Base-by-base conservation (phyloP, 2,329 filamentous ascomycete species). In the Ophiostoma fasciatum region DNA sequence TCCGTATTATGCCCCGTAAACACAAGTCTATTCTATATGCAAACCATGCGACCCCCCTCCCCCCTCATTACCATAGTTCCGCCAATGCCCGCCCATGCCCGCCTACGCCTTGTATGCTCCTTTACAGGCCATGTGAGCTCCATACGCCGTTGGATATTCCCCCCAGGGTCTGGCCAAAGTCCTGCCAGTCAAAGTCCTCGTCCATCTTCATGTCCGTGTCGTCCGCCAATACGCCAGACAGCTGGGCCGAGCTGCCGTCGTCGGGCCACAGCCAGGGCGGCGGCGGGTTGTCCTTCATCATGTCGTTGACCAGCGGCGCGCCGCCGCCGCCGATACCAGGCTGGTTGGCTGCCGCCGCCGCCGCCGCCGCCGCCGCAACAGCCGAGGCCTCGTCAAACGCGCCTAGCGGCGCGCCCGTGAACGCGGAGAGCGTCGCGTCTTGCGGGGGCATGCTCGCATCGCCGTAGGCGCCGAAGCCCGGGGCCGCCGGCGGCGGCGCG, bases 201-300 rank as follows among this genome's bases (percentile, higher is more conserved):
- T 57, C 55, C 51, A 58, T 55, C 22, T 51, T 53, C 11, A 55
- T 47, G 37, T 57, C 55, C 11, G 46, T 32, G 12, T 54, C 53
- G 19, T 55, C 53, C 1, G 28, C 27, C 17, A 38, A 40, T 30
- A 35, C 41, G 36, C 31, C 43, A 40, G 41, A 48, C 27, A 32
- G 35, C 26, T 36, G 40, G 15, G 21, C 21, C 7, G 28, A 1
- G 8, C 20, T 31, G 11, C 13, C 19, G 15, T 57, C 57, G 11
- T 55, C 57, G 2, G 64, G 63, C 31, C 71, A 73, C 45, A 71
- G 58, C 44, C 71, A 73, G 32, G 69, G 67, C 6, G 71, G 64
- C 2, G 68, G n/a, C n/a, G n/a, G 61, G 10, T 63, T 64, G 18
- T 60, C 60, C 4, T 59, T 58, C 17, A 45, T 58, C 1, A 55